Evolutionary conservation across 768 basidiomycete genomes (phyloP).

Genomic region (Hebeloma cylindrosporum): DNA sequence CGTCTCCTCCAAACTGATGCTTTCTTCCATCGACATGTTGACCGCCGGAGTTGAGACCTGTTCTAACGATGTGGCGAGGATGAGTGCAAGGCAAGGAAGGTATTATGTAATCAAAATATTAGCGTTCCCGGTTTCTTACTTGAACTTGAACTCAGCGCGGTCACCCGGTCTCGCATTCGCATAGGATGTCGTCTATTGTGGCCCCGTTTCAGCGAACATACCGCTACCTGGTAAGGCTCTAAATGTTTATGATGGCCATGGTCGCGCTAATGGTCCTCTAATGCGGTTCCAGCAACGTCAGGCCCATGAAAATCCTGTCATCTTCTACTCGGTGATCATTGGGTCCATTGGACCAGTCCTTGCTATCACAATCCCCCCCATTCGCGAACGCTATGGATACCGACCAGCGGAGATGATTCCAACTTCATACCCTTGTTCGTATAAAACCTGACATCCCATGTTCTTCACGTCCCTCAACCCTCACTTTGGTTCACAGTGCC

Average conservation of each 20-base stretch:
- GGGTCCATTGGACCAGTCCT: slow-evolving; percentile 76
- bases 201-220: slow-evolving; percentile 52
- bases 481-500: slow-evolving; percentile 48
- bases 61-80: slow-evolving; percentile 23
- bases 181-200: slow-evolving; percentile 43
- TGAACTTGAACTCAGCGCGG: slow-evolving; percentile 1
- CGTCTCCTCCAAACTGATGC: slow-evolving; percentile 91
- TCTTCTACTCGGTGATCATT: slow-evolving; percentile 83
- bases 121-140: slow-evolving; percentile 8
- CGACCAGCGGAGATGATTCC: slow-evolving; percentile 68
- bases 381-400: slow-evolving; percentile 74
- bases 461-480: slow-evolving; percentile 1
- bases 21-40: slow-evolving; percentile 75
- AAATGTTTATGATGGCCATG: background rate
- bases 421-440: slow-evolving; percentile 77
- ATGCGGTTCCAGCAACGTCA: slow-evolving; percentile 68
- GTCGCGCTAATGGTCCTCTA: background rate
- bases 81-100: slow-evolving; percentile 4
- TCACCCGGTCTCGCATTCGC: slow-evolving; percentile 4
- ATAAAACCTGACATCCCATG: background rate
- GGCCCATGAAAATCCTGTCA: slow-evolving; percentile 87
- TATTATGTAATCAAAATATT: slow-evolving; percentile 14
- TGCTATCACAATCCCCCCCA: slow-evolving; percentile 73
- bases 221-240: slow-evolving; percentile 46
- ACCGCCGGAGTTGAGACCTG: slow-evolving; percentile 8